These are phyloP conservation scores for Boletus sp. DNA, from an alignment of 1,284 basidiomycete genomes.

Conservation along the genomic window DNA sequence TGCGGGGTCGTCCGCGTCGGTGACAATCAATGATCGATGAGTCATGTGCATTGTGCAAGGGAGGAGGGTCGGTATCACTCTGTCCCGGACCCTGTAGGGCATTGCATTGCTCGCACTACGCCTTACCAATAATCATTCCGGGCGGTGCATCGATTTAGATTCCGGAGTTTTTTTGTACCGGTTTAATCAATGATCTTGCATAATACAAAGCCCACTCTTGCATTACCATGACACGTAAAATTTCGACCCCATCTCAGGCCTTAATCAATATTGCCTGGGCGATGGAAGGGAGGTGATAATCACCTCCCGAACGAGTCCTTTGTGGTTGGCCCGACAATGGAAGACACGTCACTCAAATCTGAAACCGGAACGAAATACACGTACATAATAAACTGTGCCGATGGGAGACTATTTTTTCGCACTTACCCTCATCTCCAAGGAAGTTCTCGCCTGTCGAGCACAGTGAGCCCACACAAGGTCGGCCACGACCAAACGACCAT, in stretches of 20 bases:
- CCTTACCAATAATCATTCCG: neutral
- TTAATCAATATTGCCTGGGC: neutral
- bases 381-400: constrained; percentile 2
- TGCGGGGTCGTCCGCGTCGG: neutral
- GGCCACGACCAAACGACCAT: neutral
- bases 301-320: constrained; percentile 1
- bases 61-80: neutral
- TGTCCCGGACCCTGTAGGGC: neutral
- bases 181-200: constrained; percentile 9
- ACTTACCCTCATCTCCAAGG: neutral
- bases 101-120: neutral
- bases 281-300: constrained; percentile 1
- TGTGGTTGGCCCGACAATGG: neutral
- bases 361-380: constrained; percentile 5
- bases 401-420: neutral
- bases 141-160: constrained; percentile 1
- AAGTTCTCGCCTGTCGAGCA: neutral
- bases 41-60: neutral
- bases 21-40: neutral
- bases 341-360: neutral
- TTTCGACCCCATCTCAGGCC: constrained; percentile 1
- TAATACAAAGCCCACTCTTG: constrained; percentile 8
- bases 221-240: constrained; percentile 22
- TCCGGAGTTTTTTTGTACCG: constrained; percentile 5
- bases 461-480: neutral